These are phyloP conservation scores for Pythium volutum DNA, from an alignment of 352 stramenopile species.

Conservation along the genomic window DNA sequence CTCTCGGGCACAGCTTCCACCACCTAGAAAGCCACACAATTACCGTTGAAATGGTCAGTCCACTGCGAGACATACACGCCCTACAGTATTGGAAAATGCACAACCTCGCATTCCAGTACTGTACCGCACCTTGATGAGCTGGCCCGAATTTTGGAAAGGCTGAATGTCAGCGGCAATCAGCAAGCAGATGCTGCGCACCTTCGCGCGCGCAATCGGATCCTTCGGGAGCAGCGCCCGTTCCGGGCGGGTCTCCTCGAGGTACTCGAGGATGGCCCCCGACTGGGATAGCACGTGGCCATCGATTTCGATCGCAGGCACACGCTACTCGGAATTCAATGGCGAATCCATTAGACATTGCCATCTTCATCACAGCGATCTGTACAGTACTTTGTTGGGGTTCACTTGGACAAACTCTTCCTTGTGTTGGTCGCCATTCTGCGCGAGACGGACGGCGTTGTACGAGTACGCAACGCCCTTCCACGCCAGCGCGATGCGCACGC, in stretches of 20 bases:
- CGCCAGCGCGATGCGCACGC: conserved; percentile 84
- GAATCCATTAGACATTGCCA: background rate
- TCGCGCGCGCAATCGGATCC: conserved; percentile 61
- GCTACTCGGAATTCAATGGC: conserved; percentile 23
- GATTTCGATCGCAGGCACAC: conserved; percentile 80
- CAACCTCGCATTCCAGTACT: too few relatives aligned
- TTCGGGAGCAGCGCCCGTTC: conserved; percentile 65
- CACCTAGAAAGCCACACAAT: conserved; percentile 1
- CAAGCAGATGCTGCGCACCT: conserved; percentile 85
- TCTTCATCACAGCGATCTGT: background rate
- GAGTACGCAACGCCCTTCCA: conserved; percentile 86
- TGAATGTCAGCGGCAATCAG: conserved; percentile 91
- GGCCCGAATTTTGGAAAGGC: conserved; percentile 80
- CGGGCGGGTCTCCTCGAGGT: conserved; percentile 87
- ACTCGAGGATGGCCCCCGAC: conserved; percentile 92
- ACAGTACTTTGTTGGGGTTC: conserved; percentile 60
- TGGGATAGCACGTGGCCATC: conserved; percentile 71
- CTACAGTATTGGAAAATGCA: too few relatives aligned
- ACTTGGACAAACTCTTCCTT: conserved; percentile 46
- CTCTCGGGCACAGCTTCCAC: conserved; percentile 40
- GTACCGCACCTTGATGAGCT: too few relatives aligned
- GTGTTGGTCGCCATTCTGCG: conserved; percentile 55
- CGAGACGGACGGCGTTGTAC: conserved; percentile 71
- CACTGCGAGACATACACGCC: too few relatives aligned
- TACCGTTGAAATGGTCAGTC: background rate